These are phyloP conservation scores for Exophiala phaeomuriformis DNA, from an alignment of 2,329 filamentous ascomycete genomes.

Conservation along the genomic window DNA sequence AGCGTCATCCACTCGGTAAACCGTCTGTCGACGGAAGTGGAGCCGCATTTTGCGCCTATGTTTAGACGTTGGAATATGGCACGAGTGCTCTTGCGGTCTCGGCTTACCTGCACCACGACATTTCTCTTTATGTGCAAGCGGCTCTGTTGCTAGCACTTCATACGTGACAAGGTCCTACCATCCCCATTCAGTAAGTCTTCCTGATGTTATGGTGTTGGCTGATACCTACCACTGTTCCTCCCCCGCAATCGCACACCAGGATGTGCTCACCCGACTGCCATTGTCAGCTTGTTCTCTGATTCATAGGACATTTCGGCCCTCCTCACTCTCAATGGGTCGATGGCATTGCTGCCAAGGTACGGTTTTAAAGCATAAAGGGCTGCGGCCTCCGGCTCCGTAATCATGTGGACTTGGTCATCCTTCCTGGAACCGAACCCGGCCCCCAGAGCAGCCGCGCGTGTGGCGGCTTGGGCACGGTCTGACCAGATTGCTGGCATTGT, in stretches of 20 bases:
- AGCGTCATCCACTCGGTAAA: slow-evolving; percentile 30
- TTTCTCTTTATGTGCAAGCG: background rate
- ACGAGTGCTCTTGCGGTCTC: background rate
- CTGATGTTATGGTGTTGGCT: background rate
- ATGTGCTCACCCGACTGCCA: background rate
- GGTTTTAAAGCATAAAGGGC: slow-evolving; percentile 21
- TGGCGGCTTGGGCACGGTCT: slow-evolving; percentile 5
- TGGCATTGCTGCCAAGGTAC: background rate
- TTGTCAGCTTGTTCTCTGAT: background rate
- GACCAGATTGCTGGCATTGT: slow-evolving; percentile 24
- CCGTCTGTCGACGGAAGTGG: slow-evolving; percentile 32
- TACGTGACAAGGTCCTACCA: background rate
- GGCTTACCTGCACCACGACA: background rate
- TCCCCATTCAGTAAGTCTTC: background rate
- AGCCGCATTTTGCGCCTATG: slow-evolving; percentile 32
- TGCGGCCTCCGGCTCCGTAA: slow-evolving; percentile 27
- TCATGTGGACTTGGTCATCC: slow-evolving; percentile 13
- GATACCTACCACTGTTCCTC: background rate
- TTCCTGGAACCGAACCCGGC: slow-evolving; percentile 17
- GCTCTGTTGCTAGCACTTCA: background rate
- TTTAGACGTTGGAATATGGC: background rate
- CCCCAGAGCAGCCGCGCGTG: slow-evolving; percentile 10
- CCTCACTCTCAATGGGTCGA: background rate
- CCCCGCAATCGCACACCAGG: background rate
- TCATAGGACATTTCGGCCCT: no score